Evolutionary conservation across 2,329 filamentous ascomycete species (phyloP).

Genomic region (Penicillium sp.): DNA sequence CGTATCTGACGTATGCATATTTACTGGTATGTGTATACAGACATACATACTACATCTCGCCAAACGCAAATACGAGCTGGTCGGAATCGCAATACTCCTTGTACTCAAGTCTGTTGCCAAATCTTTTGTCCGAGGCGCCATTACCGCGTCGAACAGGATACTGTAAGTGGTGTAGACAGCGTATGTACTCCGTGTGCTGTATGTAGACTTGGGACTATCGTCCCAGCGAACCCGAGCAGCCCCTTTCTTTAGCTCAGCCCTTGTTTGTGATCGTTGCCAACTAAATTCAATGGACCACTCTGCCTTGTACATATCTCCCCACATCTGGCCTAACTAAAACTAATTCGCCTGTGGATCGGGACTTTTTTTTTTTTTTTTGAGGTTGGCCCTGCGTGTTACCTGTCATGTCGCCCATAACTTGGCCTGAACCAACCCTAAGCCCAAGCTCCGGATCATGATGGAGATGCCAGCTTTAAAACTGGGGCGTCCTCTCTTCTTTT

Average conservation of each 20-base stretch:
- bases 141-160: background rate
- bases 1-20: no score
- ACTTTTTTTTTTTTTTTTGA: background rate
- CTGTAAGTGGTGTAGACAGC: no score
- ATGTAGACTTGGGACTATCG: no score
- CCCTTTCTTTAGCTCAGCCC: background rate
- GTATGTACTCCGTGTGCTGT: no score
- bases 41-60: no score
- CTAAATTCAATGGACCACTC: background rate
- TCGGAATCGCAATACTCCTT: background rate
- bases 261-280: background rate
- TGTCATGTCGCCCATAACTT: constrained; percentile 1
- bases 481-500: constrained; percentile 1
- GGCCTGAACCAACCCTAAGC: background rate
- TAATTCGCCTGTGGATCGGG: background rate
- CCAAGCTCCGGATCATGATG: constrained; percentile 1
- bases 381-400: constrained; percentile 9
- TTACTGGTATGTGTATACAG: no score
- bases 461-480: constrained; percentile 1
- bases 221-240: background rate
- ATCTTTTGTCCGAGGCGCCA: background rate
- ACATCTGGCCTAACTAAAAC: constrained; percentile 6
- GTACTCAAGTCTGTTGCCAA: background rate
- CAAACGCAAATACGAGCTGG: no score
- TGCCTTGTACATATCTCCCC: constrained; percentile 12